phyloP scores from a whole-genome alignment of 305 asterid species.

The Galium porrigens region DNA sequence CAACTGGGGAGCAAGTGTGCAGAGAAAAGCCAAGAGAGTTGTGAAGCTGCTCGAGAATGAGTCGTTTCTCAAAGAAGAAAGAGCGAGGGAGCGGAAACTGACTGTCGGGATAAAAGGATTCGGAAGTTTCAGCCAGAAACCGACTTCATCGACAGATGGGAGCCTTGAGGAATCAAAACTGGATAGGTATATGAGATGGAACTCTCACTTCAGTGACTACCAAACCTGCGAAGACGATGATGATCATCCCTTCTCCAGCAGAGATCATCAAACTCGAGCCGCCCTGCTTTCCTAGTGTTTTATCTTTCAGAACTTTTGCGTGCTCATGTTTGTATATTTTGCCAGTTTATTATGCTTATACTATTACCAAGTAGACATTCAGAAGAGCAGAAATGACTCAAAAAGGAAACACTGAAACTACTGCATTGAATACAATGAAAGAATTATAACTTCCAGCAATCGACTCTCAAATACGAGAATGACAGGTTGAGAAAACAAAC shows the following conservation, averaged over 20 bases:
- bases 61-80: conserved; percentile 46
- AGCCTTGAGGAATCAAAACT: conserved; percentile 6
- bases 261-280: conserved; percentile 30
- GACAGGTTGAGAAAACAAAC: conserved; percentile 19
- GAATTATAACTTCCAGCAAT: conserved; percentile 22
- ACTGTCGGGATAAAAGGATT: conserved; percentile 27
- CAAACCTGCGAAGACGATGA: conserved; percentile 21
- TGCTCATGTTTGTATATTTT: too few species aligned
- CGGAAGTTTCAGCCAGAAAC: conserved; percentile 21
- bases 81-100: conserved; percentile 22
- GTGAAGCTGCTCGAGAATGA: conserved; percentile 36
- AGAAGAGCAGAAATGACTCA: neutral
- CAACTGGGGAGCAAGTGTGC: conserved; percentile 47
- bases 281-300: conserved; percentile 35
- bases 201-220: conserved; percentile 16
- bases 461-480: conserved; percentile 19
- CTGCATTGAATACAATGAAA: conserved; percentile 20
- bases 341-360: neutral
- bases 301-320: neutral
- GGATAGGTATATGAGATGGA: conserved; percentile 17
- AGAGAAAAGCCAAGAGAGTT: conserved; percentile 41
- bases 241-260: conserved; percentile 62
- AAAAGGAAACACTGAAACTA: conserved; percentile 13
- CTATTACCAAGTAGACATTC: neutral
- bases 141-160: conserved; percentile 2